Evolutionary conservation across 169 alveolate species (phyloP), one percentile per base, ranked within the genome.

Genomic region (Cystoisospora suis): DNA sequence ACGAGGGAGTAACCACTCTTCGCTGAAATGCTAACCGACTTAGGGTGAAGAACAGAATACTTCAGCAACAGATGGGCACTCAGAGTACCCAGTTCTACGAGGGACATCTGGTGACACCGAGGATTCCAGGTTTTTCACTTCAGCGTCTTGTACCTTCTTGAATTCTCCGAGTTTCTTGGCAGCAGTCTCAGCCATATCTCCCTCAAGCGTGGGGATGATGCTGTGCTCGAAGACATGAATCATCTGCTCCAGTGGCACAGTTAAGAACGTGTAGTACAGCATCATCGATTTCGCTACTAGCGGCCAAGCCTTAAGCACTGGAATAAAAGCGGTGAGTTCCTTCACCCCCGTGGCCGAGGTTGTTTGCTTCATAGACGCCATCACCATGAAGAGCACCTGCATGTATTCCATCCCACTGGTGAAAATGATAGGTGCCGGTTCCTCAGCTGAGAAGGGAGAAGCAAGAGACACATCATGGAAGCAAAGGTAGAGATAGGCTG

Each of bases 321-420:
- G 90, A 38, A 86, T 0, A 49, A 65, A 65, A 6, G 75, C 61
- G 34, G 69, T 45, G 32, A 65, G 29, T 45, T 3, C 56, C 23
- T 86, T 86, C 20, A 38, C 9, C 5, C 44, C 83, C 3, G 45
- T n/a, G 32, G 42, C 44, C 6, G 53, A 9, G n/a, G 46, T n/a
- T n/a, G 58, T 53, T 36, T 42, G 49, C 42, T 46, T 42, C 81
- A 86, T 61, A 0, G 56, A 15, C n/a, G 85, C 45, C 85, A 65
- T 65, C 69, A 86, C 56, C 81, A 86, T 9, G 69, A 86, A 86
- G 32, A 65, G 53, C 49, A 65, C 34, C 83, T 86, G 58, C n/a
- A 65, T 29, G 47, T 65, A 86, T 72, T 86, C 90, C 40, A 75
- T 81, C 12, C 90, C 90, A 72, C 59, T 86, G 53, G 65, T 69